Base-by-base conservation (phyloP, 2,329 filamentous ascomycete genomes). In the Aspergillus ochraceus region DNA sequence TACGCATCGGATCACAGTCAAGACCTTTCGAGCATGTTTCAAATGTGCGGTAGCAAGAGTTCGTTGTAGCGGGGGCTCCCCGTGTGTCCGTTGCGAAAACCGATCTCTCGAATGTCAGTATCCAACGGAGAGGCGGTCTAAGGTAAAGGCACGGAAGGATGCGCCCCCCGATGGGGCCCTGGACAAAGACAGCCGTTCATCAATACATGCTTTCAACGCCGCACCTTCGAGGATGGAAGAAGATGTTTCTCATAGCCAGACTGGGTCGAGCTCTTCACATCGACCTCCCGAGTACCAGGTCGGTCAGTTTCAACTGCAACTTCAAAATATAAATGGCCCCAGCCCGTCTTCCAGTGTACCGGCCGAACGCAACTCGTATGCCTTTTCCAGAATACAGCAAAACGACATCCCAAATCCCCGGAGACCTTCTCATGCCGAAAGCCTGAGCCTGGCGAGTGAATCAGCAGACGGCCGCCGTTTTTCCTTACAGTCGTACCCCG, bases 21-120 rank as follows among this genome's bases (percentile, higher is more conserved):
- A 76, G 55, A 78, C 76, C 3, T 78, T 78, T 54, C 70, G 76
- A 45, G 76, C 76, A 3, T 78, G 76, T 54, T 76, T 68, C 55
- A 71, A 73, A 57, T 78, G 76, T 52, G 76, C 76, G 29, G 68
- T 71, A 12, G 76, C 76, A 32, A 69, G 76, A 65, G 76, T 77
- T 3, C 66, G 76, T 60, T 78, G 76, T 60, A 76, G 74, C 55
- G 76, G 76, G 6, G 74, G 74, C 14, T 64, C 61, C 8, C 74
- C 76, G 49, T 78, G 76, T 58, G 66, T 67, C 45, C 72, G 76
- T 19, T 78, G 76, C 60, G 71, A 71, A 47, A 68, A 66, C 57
- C 73, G 76, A 30, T 71, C 70, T 19, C 70, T 78, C 17, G 70
- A 71, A 46, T 78, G 76, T 30, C 67, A 74, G 55, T 78, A 78